A percentile compares a stretch with the other conserved stretches of the same genome.
These are phyloP conservation scores for Acacia concinna DNA, from an alignment of 331 rosid genomes.

Conservation along the genomic window DNA sequence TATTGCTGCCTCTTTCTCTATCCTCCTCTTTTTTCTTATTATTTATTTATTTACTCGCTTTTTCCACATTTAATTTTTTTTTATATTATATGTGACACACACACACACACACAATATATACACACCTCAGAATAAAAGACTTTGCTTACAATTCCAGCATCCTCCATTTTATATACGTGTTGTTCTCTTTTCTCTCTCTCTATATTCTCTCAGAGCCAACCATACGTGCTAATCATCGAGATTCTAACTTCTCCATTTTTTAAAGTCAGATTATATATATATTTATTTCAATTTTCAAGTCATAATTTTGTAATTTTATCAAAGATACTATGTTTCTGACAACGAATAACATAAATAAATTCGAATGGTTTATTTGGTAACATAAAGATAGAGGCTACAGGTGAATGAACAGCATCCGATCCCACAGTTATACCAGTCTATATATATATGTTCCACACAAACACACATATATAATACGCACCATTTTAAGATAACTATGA, in stretches of 20 bases:
- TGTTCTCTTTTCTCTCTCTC: neutral
- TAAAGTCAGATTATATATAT: neutral
- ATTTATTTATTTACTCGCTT: neutral
- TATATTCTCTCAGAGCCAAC: neutral
- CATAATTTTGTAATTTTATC: neutral
- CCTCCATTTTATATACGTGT: constrained; percentile 3
- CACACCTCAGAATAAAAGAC: neutral
- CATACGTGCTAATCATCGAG: neutral
- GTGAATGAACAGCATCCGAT: neutral
- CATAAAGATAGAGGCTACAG: neutral
- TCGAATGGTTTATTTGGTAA: neutral
- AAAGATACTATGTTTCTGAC: neutral
- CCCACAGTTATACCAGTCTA: neutral
- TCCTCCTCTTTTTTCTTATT: neutral
- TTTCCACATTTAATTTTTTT: neutral
- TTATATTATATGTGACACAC: neutral
- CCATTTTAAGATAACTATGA: neutral
- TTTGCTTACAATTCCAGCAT: neutral
- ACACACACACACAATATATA: neutral
- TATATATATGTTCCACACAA: neutral
- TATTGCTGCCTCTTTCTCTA: constrained; percentile 42
- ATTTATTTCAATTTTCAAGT: neutral
- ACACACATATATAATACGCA: no score
- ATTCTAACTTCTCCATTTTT: neutral
- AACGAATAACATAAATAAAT: neutral